Conservation (phyloP, 2,329 filamentous ascomycete genomes). For the Fusarium poae region DNA sequence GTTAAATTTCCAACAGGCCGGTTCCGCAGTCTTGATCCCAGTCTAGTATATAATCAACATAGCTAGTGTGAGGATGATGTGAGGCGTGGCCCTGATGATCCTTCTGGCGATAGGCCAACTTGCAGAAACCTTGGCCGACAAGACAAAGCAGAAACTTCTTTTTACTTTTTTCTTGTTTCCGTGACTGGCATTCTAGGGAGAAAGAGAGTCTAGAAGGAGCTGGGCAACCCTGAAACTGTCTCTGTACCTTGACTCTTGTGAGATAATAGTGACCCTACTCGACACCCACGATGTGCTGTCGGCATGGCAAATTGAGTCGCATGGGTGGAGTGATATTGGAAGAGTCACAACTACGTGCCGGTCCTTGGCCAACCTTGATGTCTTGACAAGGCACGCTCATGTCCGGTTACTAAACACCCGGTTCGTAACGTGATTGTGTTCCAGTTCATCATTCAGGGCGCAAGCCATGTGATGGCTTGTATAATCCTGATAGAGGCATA, state of each 20-base stretch:
- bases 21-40: conserved; percentile 30
- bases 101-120: conserved; percentile 25
- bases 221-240: conserved; percentile 14
- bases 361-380: conserved; percentile 1
- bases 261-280: not conserved
- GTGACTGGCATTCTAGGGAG: not conserved
- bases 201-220: not conserved
- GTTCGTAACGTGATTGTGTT: not conserved
- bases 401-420: not conserved
- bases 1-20: conserved; percentile 40
- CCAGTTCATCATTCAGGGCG: not conserved
- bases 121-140: conserved; percentile 2
- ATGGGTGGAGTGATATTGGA: not conserved
- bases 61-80: conserved; percentile 11
- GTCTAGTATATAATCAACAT: conserved; percentile 3
- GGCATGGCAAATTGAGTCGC: not conserved
- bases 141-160: conserved; percentile 2
- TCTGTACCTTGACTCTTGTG: not conserved
- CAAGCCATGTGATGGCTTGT: not conserved
- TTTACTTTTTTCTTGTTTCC: not conserved
- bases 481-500: conserved; percentile 6
- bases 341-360: not conserved
- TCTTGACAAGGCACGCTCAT: not conserved
- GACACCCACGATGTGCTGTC: not conserved
- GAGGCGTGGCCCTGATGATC: not conserved